phyloP scores from a whole-genome alignment of 352 stramenopile species.

The Phytophthora pisi region DNA sequence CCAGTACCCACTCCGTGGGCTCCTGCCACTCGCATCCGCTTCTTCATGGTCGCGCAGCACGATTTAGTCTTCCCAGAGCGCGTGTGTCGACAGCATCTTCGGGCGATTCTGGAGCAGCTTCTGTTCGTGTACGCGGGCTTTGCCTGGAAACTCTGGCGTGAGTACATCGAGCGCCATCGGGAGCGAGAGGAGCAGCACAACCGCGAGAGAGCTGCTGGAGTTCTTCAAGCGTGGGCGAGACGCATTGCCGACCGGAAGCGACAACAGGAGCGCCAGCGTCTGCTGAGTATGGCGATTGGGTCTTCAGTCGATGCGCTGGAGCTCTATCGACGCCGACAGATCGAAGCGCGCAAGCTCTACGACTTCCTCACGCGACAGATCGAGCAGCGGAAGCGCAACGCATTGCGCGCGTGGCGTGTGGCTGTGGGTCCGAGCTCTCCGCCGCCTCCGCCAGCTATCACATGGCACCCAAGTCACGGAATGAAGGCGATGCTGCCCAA shows the following conservation, averaged over 20 bases:
- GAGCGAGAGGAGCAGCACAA: conserved; percentile 38
- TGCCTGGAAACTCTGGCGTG: conserved; percentile 58
- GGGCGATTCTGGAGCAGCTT: conserved; percentile 58
- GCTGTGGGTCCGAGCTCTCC: conserved; percentile 24
- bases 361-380: conserved; percentile 44
- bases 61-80: conserved; percentile 50
- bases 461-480: conserved; percentile 75
- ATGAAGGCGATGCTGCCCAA: conserved; percentile 59
- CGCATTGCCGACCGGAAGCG: conserved; percentile 22
- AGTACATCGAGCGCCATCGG: conserved; percentile 48
- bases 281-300: conserved; percentile 13
- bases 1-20: conserved; percentile 38
- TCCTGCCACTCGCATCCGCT: conserved; percentile 50
- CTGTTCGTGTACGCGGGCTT: conserved; percentile 69
- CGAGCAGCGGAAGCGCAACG: conserved; percentile 28
- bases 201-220: conserved; percentile 22
- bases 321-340: conserved; percentile 48
- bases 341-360: conserved; percentile 53
- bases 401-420: conserved; percentile 39
- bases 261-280: conserved; percentile 20
- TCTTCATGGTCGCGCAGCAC: conserved; percentile 55
- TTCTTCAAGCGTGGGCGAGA: conserved; percentile 56
- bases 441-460: conserved; percentile 20
- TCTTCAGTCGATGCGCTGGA: conserved; percentile 50
- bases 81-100: conserved; percentile 47